These are phyloP conservation scores for Venustampulla echinocandica DNA, from an alignment of 495 filamentous ascomycete species.

Conservation along the genomic window DNA sequence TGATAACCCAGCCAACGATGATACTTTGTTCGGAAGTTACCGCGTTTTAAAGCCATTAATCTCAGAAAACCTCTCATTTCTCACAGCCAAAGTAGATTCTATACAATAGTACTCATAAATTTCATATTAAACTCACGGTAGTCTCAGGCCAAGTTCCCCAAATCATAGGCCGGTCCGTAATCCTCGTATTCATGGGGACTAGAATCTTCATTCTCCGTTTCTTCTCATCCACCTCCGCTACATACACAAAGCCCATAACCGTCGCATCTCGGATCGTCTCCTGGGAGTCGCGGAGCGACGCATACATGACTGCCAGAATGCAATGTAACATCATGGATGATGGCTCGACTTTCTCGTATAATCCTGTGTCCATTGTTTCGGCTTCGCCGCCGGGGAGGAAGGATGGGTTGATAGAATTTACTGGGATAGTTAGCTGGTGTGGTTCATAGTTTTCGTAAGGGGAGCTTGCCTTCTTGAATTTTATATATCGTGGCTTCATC, in stretches of 20 bases:
- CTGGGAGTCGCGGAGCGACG: slow-evolving; percentile 52
- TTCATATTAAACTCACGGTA: slow-evolving; percentile 23
- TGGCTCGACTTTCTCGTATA: slow-evolving; percentile 53
- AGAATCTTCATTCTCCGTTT: slow-evolving; percentile 74
- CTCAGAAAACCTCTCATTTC: no score
- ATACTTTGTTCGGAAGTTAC: no score
- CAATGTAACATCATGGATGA: slow-evolving; percentile 53
- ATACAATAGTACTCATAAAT: no score
- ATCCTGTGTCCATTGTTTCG: slow-evolving; percentile 22
- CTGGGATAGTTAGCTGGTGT: slow-evolving; percentile 13
- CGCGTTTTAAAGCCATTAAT: no score
- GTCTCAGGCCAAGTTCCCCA: slow-evolving; percentile 49
- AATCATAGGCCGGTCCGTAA: slow-evolving; percentile 62
- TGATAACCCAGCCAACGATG: no score
- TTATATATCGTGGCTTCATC: slow-evolving; percentile 62
- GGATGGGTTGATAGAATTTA: slow-evolving; percentile 23
- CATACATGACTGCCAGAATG: slow-evolving; percentile 73
- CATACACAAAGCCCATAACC: slow-evolving; percentile 86
- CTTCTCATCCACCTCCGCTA: slow-evolving; percentile 80
- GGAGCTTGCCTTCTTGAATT: slow-evolving; percentile 39
- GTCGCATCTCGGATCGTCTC: slow-evolving; percentile 73
- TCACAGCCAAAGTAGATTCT: no score
- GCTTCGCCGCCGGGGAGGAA: slow-evolving; percentile 27
- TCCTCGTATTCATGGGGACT: slow-evolving; percentile 67
- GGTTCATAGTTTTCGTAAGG: not conserved